Base-by-base conservation (phyloP, 768 basidiomycete species). In the Hygrophorus pudorinus region DNA sequence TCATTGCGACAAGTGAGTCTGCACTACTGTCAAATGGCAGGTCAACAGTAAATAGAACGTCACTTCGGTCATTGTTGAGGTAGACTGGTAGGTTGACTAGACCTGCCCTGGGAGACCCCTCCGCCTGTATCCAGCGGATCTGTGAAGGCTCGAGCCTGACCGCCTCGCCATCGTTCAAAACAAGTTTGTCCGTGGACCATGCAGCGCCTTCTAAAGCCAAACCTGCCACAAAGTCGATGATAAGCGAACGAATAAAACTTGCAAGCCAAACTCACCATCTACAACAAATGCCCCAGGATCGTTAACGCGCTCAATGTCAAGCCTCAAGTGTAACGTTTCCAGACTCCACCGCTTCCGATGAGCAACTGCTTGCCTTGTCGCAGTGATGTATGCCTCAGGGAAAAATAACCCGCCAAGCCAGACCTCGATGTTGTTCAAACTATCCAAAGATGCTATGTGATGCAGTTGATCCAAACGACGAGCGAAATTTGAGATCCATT, bases 381-480 rank as follows among this genome's bases (percentile, higher is more conserved):
- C 94, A 1, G 94, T 97, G 54, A 98, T 75, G 59, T 91, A 98
- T 2, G 92, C 93, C 56, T 93, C 89, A 0, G 94, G 96, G 75
- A 87, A 92, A 74, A 98, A 97, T 45, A 99, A 62, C 0, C 89
- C 87, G 17, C 94, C 92, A 11, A 98, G 76, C 86, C 89, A 90
- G 36, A 96, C 85, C 61, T 88, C 79, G 38, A 85, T 66, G 52
- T 85, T 70, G 51, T 67, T 72, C 50, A 83, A 63, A 55, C 71
- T 79, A 49, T 82, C 79, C 37, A 80, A 63, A 14, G 62, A 59
- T 0, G 83, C 75, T 45, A 97, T 79, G 27, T 66, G 63, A 42
- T 91, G 78, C 31, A 98, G 75, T 58, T 98, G 94, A n/a, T 64
- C 72, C 29, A 98, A 63, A 16, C 96, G 83, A 21, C 78, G 76